These are phyloP conservation scores for Aspergillus sclerotioniger DNA, from an alignment of 495 filamentous ascomycete species.

Conservation along the genomic window DNA sequence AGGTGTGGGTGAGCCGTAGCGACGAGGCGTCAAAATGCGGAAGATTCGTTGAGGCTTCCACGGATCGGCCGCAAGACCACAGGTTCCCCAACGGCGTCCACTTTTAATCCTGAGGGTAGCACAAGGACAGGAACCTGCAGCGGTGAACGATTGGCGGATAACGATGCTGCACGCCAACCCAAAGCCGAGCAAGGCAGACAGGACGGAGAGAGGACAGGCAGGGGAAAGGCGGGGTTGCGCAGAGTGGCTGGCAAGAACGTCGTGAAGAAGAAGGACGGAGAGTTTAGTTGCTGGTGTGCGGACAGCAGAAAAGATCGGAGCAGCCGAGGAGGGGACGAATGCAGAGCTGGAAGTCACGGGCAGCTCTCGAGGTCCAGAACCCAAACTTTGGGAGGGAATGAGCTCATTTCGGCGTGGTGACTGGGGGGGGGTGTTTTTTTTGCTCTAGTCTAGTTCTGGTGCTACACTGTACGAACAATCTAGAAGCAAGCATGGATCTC, in stretches of 20 bases:
- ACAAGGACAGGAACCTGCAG: constrained; percentile 17
- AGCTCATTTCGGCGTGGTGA: constrained; percentile 4
- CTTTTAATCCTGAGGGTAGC: constrained; percentile 12
- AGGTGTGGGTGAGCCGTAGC: constrained; percentile 30
- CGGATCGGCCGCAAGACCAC: constrained; percentile 31
- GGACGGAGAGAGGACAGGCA: not conserved
- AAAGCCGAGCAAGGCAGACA: constrained; percentile 6
- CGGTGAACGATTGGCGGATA: constrained; percentile 6
- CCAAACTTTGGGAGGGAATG: not conserved
- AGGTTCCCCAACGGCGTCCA: constrained; percentile 20
- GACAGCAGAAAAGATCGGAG: not conserved
- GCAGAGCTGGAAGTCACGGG: constrained; percentile 4
- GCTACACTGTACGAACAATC: too few species aligned
- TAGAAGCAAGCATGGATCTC: too few species aligned
- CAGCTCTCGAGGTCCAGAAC: constrained; percentile 4
- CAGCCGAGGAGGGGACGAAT: not conserved
- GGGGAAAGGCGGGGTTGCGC: constrained; percentile 10
- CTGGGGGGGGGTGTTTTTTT: not conserved
- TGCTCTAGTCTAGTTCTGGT: not conserved
- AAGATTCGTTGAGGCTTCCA: constrained; percentile 40
- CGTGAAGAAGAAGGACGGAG: not conserved
- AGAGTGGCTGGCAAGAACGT: not conserved
- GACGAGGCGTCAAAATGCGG: constrained; percentile 39
- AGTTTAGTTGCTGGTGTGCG: not conserved
- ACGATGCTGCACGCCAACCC: constrained; percentile 11